Conservation (phyloP, 345 rosid genomes). For the Excoecaria cochinchinensis region DNA sequence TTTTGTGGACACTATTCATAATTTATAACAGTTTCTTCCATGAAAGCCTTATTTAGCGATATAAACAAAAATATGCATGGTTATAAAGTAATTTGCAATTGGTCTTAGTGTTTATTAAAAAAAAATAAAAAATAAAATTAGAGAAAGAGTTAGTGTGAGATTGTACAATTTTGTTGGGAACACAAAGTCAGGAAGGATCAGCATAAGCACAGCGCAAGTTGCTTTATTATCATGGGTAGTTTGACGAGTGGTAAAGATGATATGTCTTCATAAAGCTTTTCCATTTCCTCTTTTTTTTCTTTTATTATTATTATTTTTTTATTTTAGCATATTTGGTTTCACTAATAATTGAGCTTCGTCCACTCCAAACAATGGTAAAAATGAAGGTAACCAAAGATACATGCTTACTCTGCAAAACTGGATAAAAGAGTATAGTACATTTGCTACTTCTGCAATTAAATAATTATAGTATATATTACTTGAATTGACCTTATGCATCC, state of each 20-base stretch:
- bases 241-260: constrained; percentile 5
- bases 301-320: neutral
- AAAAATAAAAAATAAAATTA: too few relatives aligned
- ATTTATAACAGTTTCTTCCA: too few relatives aligned
- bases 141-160: too few relatives aligned
- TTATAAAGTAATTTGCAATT: too few relatives aligned
- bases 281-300: neutral
- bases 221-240: neutral
- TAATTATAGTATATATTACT: neutral
- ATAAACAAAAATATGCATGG: too few relatives aligned
- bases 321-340: neutral
- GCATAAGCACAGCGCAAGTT: neutral
- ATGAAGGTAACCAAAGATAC: neutral
- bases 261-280: neutral
- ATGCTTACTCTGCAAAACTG: neutral
- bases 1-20: too few relatives aligned
- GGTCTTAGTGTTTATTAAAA: too few relatives aligned
- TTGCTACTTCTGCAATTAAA: neutral
- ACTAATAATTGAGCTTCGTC: neutral
- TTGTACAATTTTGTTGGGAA: constrained; percentile 4
- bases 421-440: neutral
- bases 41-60: too few relatives aligned
- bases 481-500: too few relatives aligned
- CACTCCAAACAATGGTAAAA: neutral
- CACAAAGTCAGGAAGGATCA: neutral